Conservation (phyloP, 2,329 filamentous ascomycete species). For the Fusarium azukiicola region DNA sequence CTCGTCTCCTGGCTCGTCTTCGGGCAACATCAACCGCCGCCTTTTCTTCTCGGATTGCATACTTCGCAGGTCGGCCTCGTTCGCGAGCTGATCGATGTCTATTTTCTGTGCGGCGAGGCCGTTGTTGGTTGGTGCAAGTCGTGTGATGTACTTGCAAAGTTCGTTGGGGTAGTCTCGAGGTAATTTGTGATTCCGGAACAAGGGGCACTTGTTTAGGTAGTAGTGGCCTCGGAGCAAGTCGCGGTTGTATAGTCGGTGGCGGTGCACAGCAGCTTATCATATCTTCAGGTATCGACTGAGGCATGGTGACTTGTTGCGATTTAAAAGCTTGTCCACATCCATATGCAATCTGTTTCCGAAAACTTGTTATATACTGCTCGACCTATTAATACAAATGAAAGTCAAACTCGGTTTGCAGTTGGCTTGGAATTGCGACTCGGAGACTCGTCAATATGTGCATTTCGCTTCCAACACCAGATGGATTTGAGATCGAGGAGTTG, state of each 20-base stretch:
- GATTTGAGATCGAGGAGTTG: conserved; percentile 18
- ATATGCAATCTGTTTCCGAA: conserved; percentile 20
- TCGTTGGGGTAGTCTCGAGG: conserved; percentile 4
- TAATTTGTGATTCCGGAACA: conserved; percentile 12
- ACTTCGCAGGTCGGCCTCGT: conserved; percentile 23
- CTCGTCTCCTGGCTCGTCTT: conserved; percentile 13
- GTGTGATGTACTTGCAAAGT: conserved; percentile 17
- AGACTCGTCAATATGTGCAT: neutral
- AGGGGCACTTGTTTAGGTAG: neutral
- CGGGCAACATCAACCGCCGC: conserved; percentile 18
- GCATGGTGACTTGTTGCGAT: conserved; percentile 11
- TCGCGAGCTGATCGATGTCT: neutral
- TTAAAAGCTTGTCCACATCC: conserved; percentile 13
- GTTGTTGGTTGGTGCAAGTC: conserved; percentile 10
- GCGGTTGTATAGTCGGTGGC: neutral
- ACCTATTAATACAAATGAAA: neutral
- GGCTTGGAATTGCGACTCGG: conserved; percentile 9
- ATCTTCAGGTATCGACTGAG: conserved; percentile 7
- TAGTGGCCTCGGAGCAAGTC: conserved; percentile 12
- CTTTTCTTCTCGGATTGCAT: conserved; percentile 21
- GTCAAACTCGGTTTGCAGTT: neutral
- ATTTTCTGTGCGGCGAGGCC: conserved; percentile 1
- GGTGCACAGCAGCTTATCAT: conserved; percentile 14
- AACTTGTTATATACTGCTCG: neutral
- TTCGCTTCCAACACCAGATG: neutral